A percentile compares a stretch with the other conserved stretches of the same genome.
phyloP scores from a whole-genome alignment of 352 stramenopile genomes.

The Phytopythium ostracodes region DNA sequence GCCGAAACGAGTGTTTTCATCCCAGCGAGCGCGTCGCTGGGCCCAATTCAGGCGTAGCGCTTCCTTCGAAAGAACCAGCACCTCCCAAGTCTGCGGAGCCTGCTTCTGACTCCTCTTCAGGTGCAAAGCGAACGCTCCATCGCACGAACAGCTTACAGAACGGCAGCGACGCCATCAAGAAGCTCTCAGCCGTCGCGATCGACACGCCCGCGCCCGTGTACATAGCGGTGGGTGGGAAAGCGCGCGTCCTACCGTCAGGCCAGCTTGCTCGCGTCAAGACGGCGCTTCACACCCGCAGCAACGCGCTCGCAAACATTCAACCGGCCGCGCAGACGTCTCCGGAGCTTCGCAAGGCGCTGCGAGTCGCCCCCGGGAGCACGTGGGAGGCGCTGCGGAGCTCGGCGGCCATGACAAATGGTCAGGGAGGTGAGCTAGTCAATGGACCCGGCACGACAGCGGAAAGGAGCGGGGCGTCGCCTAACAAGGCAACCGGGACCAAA shows the following conservation, averaged over 20 bases:
- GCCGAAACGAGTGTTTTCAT: constrained; percentile 12
- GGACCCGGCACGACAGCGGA: neutral
- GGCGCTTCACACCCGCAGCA: constrained; percentile 22
- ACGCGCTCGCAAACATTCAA: constrained; percentile 31
- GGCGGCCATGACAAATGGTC: neutral
- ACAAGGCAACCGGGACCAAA: neutral
- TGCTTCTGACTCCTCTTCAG: neutral
- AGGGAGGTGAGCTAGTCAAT: neutral
- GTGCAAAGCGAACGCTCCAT: neutral
- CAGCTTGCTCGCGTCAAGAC: constrained; percentile 26
- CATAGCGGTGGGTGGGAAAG: constrained; percentile 27
- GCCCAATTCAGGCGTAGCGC: neutral
- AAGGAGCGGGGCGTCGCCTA: too few relatives aligned
- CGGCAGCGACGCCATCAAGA: neutral
- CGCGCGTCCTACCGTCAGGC: constrained; percentile 21
- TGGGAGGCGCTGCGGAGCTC: constrained; percentile 18
- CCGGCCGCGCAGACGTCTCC: constrained; percentile 6
- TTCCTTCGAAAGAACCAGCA: neutral
- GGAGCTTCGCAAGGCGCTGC: constrained; percentile 13
- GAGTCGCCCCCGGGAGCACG: constrained; percentile 14
- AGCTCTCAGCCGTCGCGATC: neutral
- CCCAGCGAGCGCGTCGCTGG: constrained; percentile 9
- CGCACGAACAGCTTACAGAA: neutral
- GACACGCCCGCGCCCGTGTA: constrained; percentile 9
- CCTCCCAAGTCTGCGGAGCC: neutral